Conservation (phyloP, 1,284 basidiomycete species). For the Tausonia pullulans region DNA sequence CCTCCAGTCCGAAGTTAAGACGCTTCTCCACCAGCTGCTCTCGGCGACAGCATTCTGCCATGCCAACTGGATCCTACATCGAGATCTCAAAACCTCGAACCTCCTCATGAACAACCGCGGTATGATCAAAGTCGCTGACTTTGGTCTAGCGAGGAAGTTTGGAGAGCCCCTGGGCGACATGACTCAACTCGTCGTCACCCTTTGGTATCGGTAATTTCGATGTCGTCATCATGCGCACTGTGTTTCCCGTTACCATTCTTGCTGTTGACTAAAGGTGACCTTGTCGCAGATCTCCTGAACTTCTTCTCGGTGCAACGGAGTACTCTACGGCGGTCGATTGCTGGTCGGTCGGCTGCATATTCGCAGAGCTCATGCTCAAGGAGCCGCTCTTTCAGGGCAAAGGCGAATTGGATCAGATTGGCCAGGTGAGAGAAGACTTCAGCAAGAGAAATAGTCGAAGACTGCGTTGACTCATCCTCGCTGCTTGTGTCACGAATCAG, state of each 20-base stretch:
- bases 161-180: slow-evolving; percentile 92
- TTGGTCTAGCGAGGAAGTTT: slow-evolving; percentile 87
- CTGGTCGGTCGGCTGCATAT: slow-evolving; percentile 51
- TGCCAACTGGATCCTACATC: slow-evolving; percentile 92
- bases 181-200: slow-evolving; percentile 93
- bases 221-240: neutral
- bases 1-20: slow-evolving; percentile 95
- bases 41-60: slow-evolving; percentile 89
- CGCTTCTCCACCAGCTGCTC: slow-evolving; percentile 83
- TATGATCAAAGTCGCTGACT: slow-evolving; percentile 96
- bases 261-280: neutral
- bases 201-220: slow-evolving; percentile 85
- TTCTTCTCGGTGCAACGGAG: slow-evolving; percentile 79
- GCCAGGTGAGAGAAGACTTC: slow-evolving; percentile 45
- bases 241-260: neutral
- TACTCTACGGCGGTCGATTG: slow-evolving; percentile 69
- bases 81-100: slow-evolving; percentile 96
- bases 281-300: slow-evolving; percentile 74
- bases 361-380: slow-evolving; percentile 86
- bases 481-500: slow-evolving; percentile 20
- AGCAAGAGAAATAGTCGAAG: no score
- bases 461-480: neutral
- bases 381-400: slow-evolving; percentile 94
- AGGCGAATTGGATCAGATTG: slow-evolving; percentile 82
- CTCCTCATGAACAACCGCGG: slow-evolving; percentile 98